Evolutionary conservation across 176 grass and related monocot species (phyloP), one percentile per base, ranked within the genome.

Genomic region (Avena insularis): DNA sequence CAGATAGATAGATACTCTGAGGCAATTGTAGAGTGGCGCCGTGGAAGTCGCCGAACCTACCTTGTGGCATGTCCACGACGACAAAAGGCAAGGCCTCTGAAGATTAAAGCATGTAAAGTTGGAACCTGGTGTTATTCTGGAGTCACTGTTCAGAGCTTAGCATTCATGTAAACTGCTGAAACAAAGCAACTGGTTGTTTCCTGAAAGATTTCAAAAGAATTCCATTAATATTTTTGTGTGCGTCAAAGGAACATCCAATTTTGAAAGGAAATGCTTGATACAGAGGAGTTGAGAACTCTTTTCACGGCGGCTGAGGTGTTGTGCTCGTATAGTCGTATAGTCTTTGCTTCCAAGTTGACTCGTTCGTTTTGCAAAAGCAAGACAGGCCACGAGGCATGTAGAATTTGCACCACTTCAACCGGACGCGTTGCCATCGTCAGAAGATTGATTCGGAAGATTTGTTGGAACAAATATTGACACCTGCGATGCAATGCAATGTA

Each of bases 391-490:
- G 27, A 43, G 51, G 40, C 51, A 60, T 5, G 17, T 51, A 46
- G 47, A 63, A 25, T 19, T 21, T 23, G 36, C 16, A 47, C 60
- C 5, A 67, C 58, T 36, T 76, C 85, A 80, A 87, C 76, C 81
- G 3, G 59, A 40, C 40, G 25, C 15, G 55, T 15, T 36, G 72
- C 13, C 72, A 45, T 25, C 23, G 23, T 75, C 85, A 79, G 19
- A 19, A 84, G 66, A 91, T 80, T 29, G 54, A 60, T 79, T 84
- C 2, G 1, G 54, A 71, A 60, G 79, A 81, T 86, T 84, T 87
- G 85, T 87, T 84, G 85, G 67, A 80, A 84, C 85, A 84, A 75
- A 76, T 75, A 67, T 84, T 87, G 89, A 84, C 85, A 29, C 15
- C 48, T 53, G 4, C 36, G 4, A 38, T 38, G 81, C 19, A 38